Percentiles rank a stretch among this genome's conserved stretches.
Conservation (phyloP, 441 rosid species). For the Adansonia grandidieri region DNA sequence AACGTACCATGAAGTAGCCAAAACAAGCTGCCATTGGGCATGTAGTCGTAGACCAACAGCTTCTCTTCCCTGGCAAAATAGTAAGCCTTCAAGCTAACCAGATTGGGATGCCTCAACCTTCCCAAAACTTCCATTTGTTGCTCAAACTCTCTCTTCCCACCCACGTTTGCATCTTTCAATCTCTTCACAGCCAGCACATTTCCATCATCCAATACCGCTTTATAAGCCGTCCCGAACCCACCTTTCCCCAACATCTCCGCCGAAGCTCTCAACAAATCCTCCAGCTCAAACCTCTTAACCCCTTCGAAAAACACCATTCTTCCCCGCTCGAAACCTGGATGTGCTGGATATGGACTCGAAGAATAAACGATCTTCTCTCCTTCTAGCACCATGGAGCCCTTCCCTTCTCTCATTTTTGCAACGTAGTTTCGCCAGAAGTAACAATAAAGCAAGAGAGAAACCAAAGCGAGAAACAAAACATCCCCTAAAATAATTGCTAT, state of each 20-base stretch:
- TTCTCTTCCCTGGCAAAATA: conserved; percentile 78
- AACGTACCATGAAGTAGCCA: conserved; percentile 79
- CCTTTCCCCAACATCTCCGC: conserved; percentile 82
- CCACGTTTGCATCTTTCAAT: conserved; percentile 56
- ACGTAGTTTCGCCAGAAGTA: conserved; percentile 70
- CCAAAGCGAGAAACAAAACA: conserved; percentile 50
- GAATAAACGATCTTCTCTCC: conserved; percentile 71
- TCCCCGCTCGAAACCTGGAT: conserved; percentile 56
- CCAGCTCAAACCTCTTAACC: conserved; percentile 59
- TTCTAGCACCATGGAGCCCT: conserved; percentile 53
- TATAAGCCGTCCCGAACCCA: conserved; percentile 70
- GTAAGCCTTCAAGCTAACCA: conserved; percentile 63
- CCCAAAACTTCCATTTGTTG: conserved; percentile 72
- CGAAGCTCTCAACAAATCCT: conserved; percentile 69
- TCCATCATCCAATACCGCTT: conserved; percentile 72
- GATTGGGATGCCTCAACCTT: conserved; percentile 52
- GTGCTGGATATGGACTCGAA: conserved; percentile 58
- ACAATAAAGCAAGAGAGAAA: conserved; percentile 63
- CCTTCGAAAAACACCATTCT: conserved; percentile 78
- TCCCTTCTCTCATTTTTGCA: conserved; percentile 38
- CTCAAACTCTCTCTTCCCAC: conserved; percentile 62
- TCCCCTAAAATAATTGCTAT: conserved; percentile 76
- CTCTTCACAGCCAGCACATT: conserved; percentile 68
- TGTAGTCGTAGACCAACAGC: conserved; percentile 65
- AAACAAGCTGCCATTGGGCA: conserved; percentile 69